Conservation (phyloP, 768 basidiomycete species). For the Tulasnella calospora region DNA sequence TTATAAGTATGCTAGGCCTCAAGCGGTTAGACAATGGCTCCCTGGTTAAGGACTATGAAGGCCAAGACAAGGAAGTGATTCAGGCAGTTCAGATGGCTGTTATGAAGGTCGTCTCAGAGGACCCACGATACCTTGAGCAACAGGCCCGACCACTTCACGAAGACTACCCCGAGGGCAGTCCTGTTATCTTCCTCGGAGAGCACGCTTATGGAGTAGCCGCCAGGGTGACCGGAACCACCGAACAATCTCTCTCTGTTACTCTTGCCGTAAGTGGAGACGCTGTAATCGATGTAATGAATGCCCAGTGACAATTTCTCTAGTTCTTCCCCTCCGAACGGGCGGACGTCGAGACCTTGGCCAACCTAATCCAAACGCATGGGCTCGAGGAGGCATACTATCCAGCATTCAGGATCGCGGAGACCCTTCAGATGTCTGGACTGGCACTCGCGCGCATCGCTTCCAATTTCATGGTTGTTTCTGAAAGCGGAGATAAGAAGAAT, state of each 20-base stretch:
- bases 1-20: slow-evolving; percentile 52
- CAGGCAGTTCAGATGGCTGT: slow-evolving; percentile 85
- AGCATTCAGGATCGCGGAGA: slow-evolving; percentile 70
- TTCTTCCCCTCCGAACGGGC: slow-evolving; percentile 80
- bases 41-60: slow-evolving; percentile 92
- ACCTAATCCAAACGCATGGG: slow-evolving; percentile 48
- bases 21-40: slow-evolving; percentile 85
- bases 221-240: slow-evolving; percentile 70
- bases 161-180: slow-evolving; percentile 85
- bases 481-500: slow-evolving; percentile 76
- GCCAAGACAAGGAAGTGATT: slow-evolving; percentile 70
- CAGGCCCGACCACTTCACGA: slow-evolving; percentile 74
- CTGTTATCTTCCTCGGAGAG: slow-evolving; percentile 93
- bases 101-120: slow-evolving; percentile 75
- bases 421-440: slow-evolving; percentile 67
- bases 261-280: slow-evolving; percentile 57
- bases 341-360: slow-evolving; percentile 75
- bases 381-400: slow-evolving; percentile 61
- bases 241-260: slow-evolving; percentile 68
- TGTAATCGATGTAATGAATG: neutral
- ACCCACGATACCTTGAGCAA: slow-evolving; percentile 79
- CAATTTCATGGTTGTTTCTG: slow-evolving; percentile 80
- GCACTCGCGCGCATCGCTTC: slow-evolving; percentile 88
- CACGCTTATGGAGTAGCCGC: slow-evolving; percentile 95
- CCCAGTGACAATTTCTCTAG: slow-evolving; percentile 40